Percentiles rank a stretch among this genome's conserved stretches.
These are phyloP conservation scores for Hypoxylon cercidicola DNA, from an alignment of 495 filamentous ascomycete genomes.

Conservation along the genomic window DNA sequence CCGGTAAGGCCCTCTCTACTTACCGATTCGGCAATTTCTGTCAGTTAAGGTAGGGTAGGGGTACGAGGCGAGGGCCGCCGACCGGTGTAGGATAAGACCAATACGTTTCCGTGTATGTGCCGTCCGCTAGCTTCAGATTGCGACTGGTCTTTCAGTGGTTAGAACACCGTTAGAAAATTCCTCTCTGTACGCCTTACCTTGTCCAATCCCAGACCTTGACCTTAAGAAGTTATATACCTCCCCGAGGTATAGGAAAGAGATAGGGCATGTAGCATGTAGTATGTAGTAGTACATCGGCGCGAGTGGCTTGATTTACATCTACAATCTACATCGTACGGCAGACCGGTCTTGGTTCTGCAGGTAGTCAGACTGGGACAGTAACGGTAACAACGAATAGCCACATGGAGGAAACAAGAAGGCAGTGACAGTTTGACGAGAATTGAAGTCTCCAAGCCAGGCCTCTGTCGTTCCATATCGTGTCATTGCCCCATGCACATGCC, in stretches of 20 bases:
- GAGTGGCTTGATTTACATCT: constrained; percentile 20
- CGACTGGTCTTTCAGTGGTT: constrained; percentile 30
- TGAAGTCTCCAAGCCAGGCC: constrained; percentile 12
- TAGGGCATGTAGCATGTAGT: too few species aligned
- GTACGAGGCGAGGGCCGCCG: constrained; percentile 40
- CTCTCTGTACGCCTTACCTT: constrained; percentile 39
- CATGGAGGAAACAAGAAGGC: constrained; percentile 10
- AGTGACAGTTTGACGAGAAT: constrained; percentile 25
- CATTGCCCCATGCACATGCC: constrained; percentile 33
- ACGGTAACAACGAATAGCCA: constrained; percentile 2
- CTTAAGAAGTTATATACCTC: constrained; percentile 24
- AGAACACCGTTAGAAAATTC: constrained; percentile 16
- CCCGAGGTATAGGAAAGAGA: constrained; percentile 20
- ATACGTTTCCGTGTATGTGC: constrained; percentile 38
- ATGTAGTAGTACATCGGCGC: constrained; percentile 32
- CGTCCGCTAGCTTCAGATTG: constrained; percentile 39
- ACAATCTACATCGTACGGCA: constrained; percentile 26
- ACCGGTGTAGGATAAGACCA: constrained; percentile 44
- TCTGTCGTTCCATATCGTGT: constrained; percentile 41
- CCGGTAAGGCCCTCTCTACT: constrained; percentile 32
- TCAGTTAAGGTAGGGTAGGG: constrained; percentile 35
- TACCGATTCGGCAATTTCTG: constrained; percentile 41
- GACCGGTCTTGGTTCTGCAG: constrained; percentile 39
- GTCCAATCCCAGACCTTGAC: constrained; percentile 40
- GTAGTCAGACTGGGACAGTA: constrained; percentile 28